Base-by-base conservation (phyloP, 805 yeast species). In the Naumovozyma castellii region DNA sequence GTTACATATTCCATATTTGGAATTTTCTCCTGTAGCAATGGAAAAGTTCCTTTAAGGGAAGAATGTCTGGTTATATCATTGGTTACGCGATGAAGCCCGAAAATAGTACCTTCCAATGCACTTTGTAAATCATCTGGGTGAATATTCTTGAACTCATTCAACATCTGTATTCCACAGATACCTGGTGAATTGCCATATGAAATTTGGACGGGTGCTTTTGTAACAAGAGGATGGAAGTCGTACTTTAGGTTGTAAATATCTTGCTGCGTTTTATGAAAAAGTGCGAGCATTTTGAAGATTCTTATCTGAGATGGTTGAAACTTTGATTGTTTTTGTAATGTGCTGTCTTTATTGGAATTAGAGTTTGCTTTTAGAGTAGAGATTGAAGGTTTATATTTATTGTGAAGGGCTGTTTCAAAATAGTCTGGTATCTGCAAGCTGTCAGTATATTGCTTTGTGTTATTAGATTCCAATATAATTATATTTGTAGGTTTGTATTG, bases 231-330 rank as follows among this genome's bases (percentile, higher is more conserved):
- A 10, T 46, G 50, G 45, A 73, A 72, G 46, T 73, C 66, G 46
- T 62, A 72, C 3, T 35, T 14, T 9, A 42, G 19, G 10, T 42
- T 29, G 10, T 35, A 32, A 4, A 44, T 38, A 1, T 20, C 28
- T 12, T 20, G 33, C 39, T 63, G 64, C 2, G 18, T 18, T 12
- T 43, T 43, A 57, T 82, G 88, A 47, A 82, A 69, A 49, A 77
- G 72, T 1, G 73, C 53, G 14, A 80, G 46, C 18, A 70, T 64
- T 47, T 71, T 74, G 45, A 76, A 69, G 12, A 61, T 64, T 40
- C 86, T 57, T 6, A 76, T 52, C 37, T 76, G 80, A 0, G 75
- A 48, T 0, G 84, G 55, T 62, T 29, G 78, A 64, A 54, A 74
- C 66, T 39, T 57, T 59, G 30, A 6, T 9, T 33, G 41, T 18